Evolutionary conservation across 2,329 filamentous ascomycete genomes (phyloP), one percentile per base, ranked within the genome.

Genomic region (Alternaria arbusti): DNA sequence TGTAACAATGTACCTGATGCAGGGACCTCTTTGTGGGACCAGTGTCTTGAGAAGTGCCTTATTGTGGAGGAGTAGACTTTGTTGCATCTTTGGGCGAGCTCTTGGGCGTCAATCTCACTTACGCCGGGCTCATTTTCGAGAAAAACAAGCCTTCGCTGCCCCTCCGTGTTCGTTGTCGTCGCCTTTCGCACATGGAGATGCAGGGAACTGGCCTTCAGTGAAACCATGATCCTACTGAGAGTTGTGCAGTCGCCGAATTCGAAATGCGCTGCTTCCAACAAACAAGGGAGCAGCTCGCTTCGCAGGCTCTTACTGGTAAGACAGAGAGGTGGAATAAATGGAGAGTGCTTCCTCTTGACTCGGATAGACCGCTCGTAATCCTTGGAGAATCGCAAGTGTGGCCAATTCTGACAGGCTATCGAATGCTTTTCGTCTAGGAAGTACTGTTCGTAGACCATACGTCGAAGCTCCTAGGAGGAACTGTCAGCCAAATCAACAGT

Each of bases 371-470:
- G 15, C 52, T 26, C 17, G 23, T 43, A 20, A 9, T 40, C 15
- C 17, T 26, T 15, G 9, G 52, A 26, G 36, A 54, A 32, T 36
- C 17, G 50, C 15, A 61, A 44, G 26, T 43, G 4, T 15, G 57
- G 50, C 49, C 50, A 59, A 12, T 28, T 23, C 12, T 30, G 28
- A 47, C 59, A 61, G 22, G 44, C 26, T 17, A 52, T 22, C 6
- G 45, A 61, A 2, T 44, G 36, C 23, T 20, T 54, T 20, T 62
- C 56, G n/a, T 62, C 54, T 12, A 62, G 22, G 49, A 62, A 62
- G 49, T 62, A 62, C 47, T 62, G 59, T 15, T 62, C 40, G 30
- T 54, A 58, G 15, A 62, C n/a, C 20, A 58, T 30, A 22, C 25
- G 43, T 23, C 54, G 40, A 15, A 58, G 22, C 26, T 62, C 59